Evolutionary conservation across 148 eudicot species (phyloP).

Genomic region (Amaranthus palmeri): DNA sequence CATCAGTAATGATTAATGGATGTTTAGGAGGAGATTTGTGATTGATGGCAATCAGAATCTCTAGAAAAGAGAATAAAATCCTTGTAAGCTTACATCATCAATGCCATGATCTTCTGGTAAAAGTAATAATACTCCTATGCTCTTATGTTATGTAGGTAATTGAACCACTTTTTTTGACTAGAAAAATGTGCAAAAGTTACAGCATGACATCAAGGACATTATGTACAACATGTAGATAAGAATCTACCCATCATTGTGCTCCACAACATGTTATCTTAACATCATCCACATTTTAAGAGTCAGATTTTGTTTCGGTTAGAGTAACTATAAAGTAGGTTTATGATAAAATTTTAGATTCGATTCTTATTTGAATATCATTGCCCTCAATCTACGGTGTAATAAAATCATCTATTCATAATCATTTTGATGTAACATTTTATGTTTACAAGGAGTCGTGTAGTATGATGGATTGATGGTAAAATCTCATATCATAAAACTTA

Average conservation of each 20-base stretch:
- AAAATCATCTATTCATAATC: no score
- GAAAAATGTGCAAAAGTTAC: neutral
- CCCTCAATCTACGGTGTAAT: no score
- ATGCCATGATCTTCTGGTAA: constrained; percentile 1
- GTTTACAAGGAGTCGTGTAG: no score
- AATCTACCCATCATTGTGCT: constrained; percentile 14
- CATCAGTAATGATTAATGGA: constrained; percentile 16
- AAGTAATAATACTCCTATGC: neutral
- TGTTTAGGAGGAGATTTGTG: neutral
- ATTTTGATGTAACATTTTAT: no score
- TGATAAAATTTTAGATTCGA: no score
- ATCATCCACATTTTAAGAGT: neutral
- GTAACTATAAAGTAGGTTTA: no score
- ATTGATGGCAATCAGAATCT: constrained; percentile 13
- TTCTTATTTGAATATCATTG: no score
- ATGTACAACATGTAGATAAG: constrained; percentile 23
- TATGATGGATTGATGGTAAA: no score
- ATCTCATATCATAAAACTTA: no score
- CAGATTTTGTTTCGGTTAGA: no score
- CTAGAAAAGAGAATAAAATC: constrained; percentile 15
- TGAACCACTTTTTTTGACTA: constrained; percentile 18
- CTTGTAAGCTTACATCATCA: constrained; percentile 16
- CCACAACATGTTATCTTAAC: neutral
- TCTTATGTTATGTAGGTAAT: constrained; percentile 1
- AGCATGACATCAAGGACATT: constrained; percentile 15